Evolutionary conservation across 257 asterid species (phyloP).

Genomic region (Primulina huaijiensis): DNA sequence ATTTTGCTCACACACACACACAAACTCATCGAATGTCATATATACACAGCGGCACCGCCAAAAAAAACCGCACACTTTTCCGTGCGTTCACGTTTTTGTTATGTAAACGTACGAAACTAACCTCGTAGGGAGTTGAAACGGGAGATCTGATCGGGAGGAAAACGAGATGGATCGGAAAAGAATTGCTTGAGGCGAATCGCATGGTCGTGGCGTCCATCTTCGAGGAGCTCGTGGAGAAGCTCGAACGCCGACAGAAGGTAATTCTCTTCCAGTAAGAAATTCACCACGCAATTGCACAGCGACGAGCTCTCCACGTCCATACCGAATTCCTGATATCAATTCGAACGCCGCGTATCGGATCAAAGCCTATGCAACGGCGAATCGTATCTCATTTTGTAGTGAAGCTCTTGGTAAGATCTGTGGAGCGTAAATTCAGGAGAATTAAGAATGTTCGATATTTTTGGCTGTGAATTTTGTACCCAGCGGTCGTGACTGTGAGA

Average conservation of each 20-base stretch:
- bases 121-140: constrained; percentile 82
- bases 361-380: constrained; percentile 25
- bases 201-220: constrained; percentile 86
- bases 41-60: constrained; percentile 3
- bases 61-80: not conserved
- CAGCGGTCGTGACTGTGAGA: too few species aligned
- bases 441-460: constrained; percentile 15
- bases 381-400: constrained; percentile 34
- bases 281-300: constrained; percentile 91
- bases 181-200: constrained; percentile 87
- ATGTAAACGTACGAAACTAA: constrained; percentile 23
- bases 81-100: not conserved
- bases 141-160: constrained; percentile 92
- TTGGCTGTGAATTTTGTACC: too few species aligned
- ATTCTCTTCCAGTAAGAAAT: constrained; percentile 86
- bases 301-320: constrained; percentile 99
- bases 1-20: constrained; percentile 9
- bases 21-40: constrained; percentile 3
- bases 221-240: constrained; percentile 94
- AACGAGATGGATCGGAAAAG: constrained; percentile 76
- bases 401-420: constrained; percentile 31
- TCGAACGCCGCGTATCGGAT: constrained; percentile 25
- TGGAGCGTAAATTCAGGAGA: not conserved
- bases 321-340: constrained; percentile 26
- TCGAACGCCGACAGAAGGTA: constrained; percentile 89